Evolutionary conservation across 2,329 filamentous ascomycete species (phyloP), one percentile per base, ranked within the genome.

Genomic region (Rutstroemia sp.): DNA sequence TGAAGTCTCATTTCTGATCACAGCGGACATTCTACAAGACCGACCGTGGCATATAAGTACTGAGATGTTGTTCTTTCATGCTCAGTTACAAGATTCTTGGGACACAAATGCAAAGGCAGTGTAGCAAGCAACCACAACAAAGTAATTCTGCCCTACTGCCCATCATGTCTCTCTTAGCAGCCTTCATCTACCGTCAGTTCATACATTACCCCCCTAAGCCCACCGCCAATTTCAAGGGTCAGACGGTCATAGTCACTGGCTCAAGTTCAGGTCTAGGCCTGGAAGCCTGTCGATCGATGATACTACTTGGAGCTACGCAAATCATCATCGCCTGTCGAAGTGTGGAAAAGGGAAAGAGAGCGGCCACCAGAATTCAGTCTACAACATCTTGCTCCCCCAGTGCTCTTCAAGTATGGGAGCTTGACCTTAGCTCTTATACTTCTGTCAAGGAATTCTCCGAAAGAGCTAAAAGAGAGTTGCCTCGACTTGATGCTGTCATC

Each of bases 261-360:
- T 66, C 71, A n/a, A 80, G 78, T 58, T 66, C 63, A 0, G 79
- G 79, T 0, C 66, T 81, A 0, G 79, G 79, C 0, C 69, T 76
- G 14, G 74, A 76, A 57, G 65, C 72, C 1, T 67, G 71, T 16
- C 64, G 67, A 0, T 73, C 75, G 38, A 67, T 80, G 37, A 58
- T 58, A 10, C 54, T 57, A 21, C 58, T 65, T 2, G 54, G 53
- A 2, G 63, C 62, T 2, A 18, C 49, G 2, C 61, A 68, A 76
- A 8, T 65, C 63, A 64, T 65, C 18, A 46, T 64, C 9, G 61
- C 47, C 12, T 61, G 58, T 48, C 61, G 63, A 34, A 57, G 39
- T n/a, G 34, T 49, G 8, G 51, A 56, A n/a, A 63, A 59, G 39
- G 63, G 63, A 18, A 52, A 62, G 23, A 54, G 46, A 34, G 63